Percentiles rank a stretch among this genome's conserved stretches.
These are phyloP conservation scores for Stachybotrys elegans DNA, from an alignment of 2,329 filamentous ascomycete species.

Conservation along the genomic window DNA sequence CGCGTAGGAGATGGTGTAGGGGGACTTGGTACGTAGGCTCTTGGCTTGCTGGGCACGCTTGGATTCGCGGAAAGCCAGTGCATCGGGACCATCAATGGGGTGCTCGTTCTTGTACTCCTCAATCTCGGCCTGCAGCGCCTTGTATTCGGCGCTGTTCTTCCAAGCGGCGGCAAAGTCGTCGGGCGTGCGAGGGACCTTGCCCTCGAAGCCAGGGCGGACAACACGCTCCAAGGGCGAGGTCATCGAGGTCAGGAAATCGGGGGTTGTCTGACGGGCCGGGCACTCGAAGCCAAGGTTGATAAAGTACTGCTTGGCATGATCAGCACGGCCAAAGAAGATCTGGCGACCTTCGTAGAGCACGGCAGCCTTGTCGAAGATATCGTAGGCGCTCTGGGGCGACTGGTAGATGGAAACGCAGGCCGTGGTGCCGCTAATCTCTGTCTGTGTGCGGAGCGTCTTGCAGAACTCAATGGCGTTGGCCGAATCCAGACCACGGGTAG, in stretches of 20 bases:
- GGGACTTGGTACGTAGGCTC: conserved; percentile 19
- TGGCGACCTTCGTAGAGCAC: conserved; percentile 64
- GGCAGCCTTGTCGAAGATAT: conserved; percentile 62
- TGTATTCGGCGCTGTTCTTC: conserved; percentile 15
- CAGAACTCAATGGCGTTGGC: conserved; percentile 64
- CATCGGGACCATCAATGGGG: conserved; percentile 33
- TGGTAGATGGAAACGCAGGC: conserved; percentile 62
- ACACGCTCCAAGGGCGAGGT: conserved; percentile 31
- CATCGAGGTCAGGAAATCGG: conserved; percentile 62
- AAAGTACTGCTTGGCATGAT: conserved; percentile 20
- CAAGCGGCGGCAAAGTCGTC: conserved; percentile 31
- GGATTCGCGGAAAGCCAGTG: conserved; percentile 40
- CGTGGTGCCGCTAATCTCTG: conserved; percentile 52
- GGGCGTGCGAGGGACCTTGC: conserved; percentile 25
- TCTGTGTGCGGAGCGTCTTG: conserved; percentile 53
- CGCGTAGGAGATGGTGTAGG: conserved; percentile 16
- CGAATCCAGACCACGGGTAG: conserved; percentile 58
- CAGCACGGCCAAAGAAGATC: conserved; percentile 38
- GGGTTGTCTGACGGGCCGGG: conserved; percentile 52
- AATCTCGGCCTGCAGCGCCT: conserved; percentile 41
- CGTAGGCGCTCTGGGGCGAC: conserved; percentile 36
- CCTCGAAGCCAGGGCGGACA: conserved; percentile 24
- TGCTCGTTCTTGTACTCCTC: conserved; percentile 38
- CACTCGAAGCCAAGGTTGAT: conserved; percentile 50
- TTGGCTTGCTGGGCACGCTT: conserved; percentile 41